Percentiles rank a stretch among this genome's conserved stretches.
phyloP scores from a whole-genome alignment of 2,329 filamentous ascomycete species.

The Furcasterigmium sp. region DNA sequence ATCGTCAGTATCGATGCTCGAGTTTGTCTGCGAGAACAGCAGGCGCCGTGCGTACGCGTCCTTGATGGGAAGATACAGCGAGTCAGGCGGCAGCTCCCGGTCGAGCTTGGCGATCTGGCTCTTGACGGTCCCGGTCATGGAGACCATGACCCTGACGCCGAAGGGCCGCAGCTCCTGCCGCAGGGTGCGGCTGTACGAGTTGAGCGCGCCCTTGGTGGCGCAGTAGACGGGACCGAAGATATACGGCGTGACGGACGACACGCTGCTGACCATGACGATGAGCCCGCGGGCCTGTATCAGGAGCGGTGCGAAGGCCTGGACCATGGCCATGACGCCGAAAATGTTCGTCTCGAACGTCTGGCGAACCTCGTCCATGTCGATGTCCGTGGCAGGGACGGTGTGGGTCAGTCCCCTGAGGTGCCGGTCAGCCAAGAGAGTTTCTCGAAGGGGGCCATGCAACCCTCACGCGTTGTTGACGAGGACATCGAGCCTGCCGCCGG shows the following conservation, averaged over 20 bases:
- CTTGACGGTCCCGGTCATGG: slow-evolving; percentile 46
- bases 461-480: slow-evolving; percentile 57
- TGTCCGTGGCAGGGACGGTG: slow-evolving; percentile 45
- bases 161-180: slow-evolving; percentile 48
- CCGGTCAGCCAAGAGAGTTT: background rate
- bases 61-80: slow-evolving; percentile 39
- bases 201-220: slow-evolving; percentile 48
- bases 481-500: slow-evolving; percentile 48
- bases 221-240: slow-evolving; percentile 48
- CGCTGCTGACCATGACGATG: slow-evolving; percentile 50
- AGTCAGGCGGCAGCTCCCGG: slow-evolving; percentile 34
- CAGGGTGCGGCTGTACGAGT: slow-evolving; percentile 44
- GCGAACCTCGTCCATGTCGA: slow-evolving; percentile 46
- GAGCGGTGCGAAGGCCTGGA: slow-evolving; percentile 41
- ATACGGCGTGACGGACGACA: slow-evolving; percentile 41
- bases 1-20: slow-evolving; percentile 35
- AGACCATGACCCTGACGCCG: slow-evolving; percentile 50
- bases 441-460: too few species aligned
- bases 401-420: slow-evolving; percentile 40
- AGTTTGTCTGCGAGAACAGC: slow-evolving; percentile 40
- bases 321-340: slow-evolving; percentile 52
- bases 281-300: slow-evolving; percentile 46
- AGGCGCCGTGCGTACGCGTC: slow-evolving; percentile 40
- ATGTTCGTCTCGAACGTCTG: slow-evolving; percentile 52
- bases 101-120: slow-evolving; percentile 41